Evolutionary conservation across 1,284 basidiomycete species (phyloP), one percentile per base, ranked within the genome.

Genomic region (Apiotrichum laibachii): DNA sequence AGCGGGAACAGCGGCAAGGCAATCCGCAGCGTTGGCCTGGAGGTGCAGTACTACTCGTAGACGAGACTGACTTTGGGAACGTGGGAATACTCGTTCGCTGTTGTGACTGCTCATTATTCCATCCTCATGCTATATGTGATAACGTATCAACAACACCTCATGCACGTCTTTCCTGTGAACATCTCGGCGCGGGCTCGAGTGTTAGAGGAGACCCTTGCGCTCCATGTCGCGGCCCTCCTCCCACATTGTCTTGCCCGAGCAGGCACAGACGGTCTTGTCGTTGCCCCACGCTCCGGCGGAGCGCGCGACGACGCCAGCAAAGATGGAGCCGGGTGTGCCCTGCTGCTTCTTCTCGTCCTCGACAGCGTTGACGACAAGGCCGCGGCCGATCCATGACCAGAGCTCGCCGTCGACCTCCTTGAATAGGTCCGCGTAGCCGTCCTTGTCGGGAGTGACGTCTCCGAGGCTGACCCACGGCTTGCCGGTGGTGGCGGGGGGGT

Each of bases 11-110:
- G 86, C 55, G 54, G 59, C 19, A 88, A 87, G 73, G 90, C 92
- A 2, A 90, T 97, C 61, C 86, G 86, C 71, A 87, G 89, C 39
- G 85, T 97, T 40, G 93, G 93, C 1, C 77, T 97, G 10, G 92
- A 96, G 74, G 81, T 97, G 50, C 89, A 92, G 51, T 97, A 96
- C 75, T 96, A 93, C 74, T 77, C 77, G 16, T 77, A 62, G 50
- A 18, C 11, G 26, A 31, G 4, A 31, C 4, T 7, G 26, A 31
- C 3, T 7, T 31, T 31, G 26, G 26, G 26, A 21, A 21, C 21
- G 8, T 42, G 16, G 9, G 50, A 18, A 19, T 33, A 12, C 16
- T 31, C 7, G 26, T 7, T 31, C 26, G 4, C 26, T 31, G 26
- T 31, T 31, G 26, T 31, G 26, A 31, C 37, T 37, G 11, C 37